A percentile compares a stretch with the other conserved stretches of the same genome.
phyloP scores from a whole-genome alignment of 805 yeast species.

The Ogataea angusta region DNA sequence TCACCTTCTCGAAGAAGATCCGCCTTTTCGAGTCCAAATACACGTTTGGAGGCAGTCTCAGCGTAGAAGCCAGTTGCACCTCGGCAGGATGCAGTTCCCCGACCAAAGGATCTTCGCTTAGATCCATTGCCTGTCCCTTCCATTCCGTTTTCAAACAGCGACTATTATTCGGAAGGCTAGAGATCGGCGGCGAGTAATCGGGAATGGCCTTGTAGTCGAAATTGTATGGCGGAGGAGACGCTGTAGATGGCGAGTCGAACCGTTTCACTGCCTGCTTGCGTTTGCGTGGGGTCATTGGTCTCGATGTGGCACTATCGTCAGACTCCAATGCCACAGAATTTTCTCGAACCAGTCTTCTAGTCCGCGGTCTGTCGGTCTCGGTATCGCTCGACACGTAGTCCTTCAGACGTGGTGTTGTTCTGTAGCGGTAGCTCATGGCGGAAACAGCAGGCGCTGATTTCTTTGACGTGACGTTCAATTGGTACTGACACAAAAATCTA shows the following conservation, averaged over 20 bases:
- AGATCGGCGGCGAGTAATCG: conserved; percentile 74
- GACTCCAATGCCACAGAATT: conserved; percentile 31
- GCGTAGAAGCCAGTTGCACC: conserved; percentile 75
- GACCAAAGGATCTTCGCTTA: conserved; percentile 70
- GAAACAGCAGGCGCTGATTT: conserved; percentile 14
- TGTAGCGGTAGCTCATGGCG: conserved; percentile 22
- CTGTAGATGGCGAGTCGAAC: conserved; percentile 23
- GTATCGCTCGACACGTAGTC: conserved; percentile 31
- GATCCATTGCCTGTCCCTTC: conserved; percentile 98
- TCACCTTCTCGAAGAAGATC: conserved; percentile 84
- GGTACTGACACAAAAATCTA: conserved; percentile 52
- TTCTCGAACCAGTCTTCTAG: conserved; percentile 53
- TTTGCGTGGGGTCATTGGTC: conserved; percentile 37
- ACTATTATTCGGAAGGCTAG: conserved; percentile 63
- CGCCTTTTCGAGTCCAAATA: conserved; percentile 80
- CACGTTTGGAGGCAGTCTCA: conserved; percentile 82
- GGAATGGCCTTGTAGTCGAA: conserved; percentile 68
- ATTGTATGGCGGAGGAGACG: conserved; percentile 46
- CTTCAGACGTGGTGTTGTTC: conserved; percentile 29
- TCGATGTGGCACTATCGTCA: conserved; percentile 28
- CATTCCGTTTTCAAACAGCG: conserved; percentile 87
- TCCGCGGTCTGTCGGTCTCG: conserved; percentile 52
- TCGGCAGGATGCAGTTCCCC: conserved; percentile 88
- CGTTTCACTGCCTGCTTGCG: conserved; percentile 32
- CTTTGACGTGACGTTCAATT: conserved; percentile 25